phyloP scores from a whole-genome alignment of 1,139 yeast genomes.

The Saccharomycopsis crataegensis region DNA sequence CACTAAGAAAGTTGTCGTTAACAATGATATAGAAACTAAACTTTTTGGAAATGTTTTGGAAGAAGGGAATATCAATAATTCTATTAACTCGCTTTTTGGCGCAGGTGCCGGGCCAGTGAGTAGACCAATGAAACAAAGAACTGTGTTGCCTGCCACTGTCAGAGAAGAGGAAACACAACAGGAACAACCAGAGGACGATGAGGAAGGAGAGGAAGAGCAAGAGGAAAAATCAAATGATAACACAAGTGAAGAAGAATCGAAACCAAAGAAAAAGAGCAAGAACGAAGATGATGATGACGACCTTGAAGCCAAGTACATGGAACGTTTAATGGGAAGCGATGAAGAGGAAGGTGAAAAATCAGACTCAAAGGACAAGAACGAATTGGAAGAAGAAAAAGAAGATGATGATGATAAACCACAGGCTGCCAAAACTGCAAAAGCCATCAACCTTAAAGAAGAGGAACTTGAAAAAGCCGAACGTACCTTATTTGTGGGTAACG shows the following conservation, averaged over 20 bases:
- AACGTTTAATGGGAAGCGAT: conserved; percentile 22
- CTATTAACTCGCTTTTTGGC: conserved; percentile 25
- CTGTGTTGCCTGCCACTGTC: conserved; percentile 23
- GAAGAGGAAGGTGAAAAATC: conserved; percentile 28
- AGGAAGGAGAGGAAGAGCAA: conserved; percentile 21
- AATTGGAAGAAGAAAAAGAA: conserved; percentile 23
- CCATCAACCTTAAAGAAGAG: conserved; percentile 43
- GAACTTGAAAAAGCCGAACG: conserved; percentile 82
- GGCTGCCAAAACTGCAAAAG: conserved; percentile 26
- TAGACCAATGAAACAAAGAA: conserved; percentile 24
- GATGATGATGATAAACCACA: conserved; percentile 18
- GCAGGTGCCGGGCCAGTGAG: conserved; percentile 27
- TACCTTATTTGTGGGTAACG: conserved; percentile 87
- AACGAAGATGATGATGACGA: conserved; percentile 36
- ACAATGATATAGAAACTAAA: background rate
- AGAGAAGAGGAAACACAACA: conserved; percentile 21
- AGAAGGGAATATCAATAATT: conserved; percentile 21
- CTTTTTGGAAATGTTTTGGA: conserved; percentile 1
- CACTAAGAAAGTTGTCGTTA: background rate
- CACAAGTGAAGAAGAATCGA: conserved; percentile 13
- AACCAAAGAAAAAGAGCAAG: conserved; percentile 18
- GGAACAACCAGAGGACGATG: conserved; percentile 21
- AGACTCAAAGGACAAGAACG: conserved; percentile 25
- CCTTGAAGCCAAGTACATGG: conserved; percentile 41
- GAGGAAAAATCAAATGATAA: conserved; percentile 15